A percentile compares a stretch with the other conserved stretches of the same genome.
These are phyloP conservation scores for Ampelomyces quisqualis DNA, from an alignment of 2,329 filamentous ascomycete species.

Conservation along the genomic window DNA sequence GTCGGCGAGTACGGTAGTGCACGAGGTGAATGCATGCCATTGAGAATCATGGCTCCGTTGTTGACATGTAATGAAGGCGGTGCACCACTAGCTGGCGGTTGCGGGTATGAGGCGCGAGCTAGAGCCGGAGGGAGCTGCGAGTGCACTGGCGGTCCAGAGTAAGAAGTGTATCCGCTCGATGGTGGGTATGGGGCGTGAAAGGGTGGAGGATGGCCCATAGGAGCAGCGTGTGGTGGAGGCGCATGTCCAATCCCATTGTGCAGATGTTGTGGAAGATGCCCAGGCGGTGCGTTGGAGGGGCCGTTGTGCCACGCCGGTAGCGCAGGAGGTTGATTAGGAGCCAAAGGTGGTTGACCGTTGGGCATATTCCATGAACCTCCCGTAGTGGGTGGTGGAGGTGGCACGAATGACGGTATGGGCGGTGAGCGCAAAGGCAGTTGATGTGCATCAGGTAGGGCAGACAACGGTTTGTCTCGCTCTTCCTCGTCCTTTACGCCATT, in stretches of 20 bases:
- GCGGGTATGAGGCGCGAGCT: conserved; percentile 32
- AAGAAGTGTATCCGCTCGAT: conserved; percentile 39
- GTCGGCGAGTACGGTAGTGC: conserved; percentile 41
- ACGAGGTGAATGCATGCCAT: conserved; percentile 44
- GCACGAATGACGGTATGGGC: conserved; percentile 29
- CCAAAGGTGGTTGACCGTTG: conserved; percentile 17
- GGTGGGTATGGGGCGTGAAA: conserved; percentile 40
- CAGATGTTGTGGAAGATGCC: conserved; percentile 29
- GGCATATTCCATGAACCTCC: conserved; percentile 26
- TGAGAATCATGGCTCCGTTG: conserved; percentile 35
- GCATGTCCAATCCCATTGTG: conserved; percentile 37
- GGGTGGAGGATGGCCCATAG: conserved; percentile 30
- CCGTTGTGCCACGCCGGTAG: conserved; percentile 34
- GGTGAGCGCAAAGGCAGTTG: conserved; percentile 38
- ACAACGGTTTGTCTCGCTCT: conserved; percentile 32
- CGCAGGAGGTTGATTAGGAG: conserved; percentile 32
- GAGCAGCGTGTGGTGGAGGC: conserved; percentile 22
- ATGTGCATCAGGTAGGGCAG: conserved; percentile 36
- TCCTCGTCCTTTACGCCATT: conserved; percentile 36
- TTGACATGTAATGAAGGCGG: conserved; percentile 37
- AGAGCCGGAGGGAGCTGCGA: conserved; percentile 31
- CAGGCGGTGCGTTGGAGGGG: conserved; percentile 26
- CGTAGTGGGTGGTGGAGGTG: conserved; percentile 22
- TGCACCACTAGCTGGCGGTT: conserved; percentile 29
- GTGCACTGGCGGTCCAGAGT: conserved; percentile 33